A percentile compares a stretch with the other conserved stretches of the same genome.
These are phyloP conservation scores for Ambrosiella xylebori DNA, from an alignment of 2,329 filamentous ascomycete genomes.

Conservation along the genomic window DNA sequence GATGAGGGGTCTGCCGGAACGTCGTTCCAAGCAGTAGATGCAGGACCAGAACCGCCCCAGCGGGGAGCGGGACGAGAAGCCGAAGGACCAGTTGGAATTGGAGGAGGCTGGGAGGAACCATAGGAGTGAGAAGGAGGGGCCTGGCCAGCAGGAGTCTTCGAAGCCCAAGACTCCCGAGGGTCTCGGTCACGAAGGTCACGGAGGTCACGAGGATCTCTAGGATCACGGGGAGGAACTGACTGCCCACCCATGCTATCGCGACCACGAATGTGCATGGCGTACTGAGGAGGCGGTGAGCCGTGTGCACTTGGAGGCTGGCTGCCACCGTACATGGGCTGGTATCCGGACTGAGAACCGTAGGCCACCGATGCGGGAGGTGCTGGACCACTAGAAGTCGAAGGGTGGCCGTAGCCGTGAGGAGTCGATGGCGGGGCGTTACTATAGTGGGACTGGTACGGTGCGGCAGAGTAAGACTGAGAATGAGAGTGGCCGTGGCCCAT, in stretches of 20 bases:
- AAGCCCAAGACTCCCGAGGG: neutral
- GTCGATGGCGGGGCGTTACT: slow-evolving; percentile 8
- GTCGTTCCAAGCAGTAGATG: neutral
- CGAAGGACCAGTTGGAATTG: neutral
- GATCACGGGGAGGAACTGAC: slow-evolving; percentile 1
- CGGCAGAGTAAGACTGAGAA: slow-evolving; percentile 15
- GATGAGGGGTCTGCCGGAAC: neutral
- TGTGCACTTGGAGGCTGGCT: slow-evolving; percentile 12
- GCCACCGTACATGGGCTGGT: slow-evolving; percentile 1
- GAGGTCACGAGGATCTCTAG: neutral
- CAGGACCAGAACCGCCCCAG: neutral
- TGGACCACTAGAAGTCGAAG: slow-evolving; percentile 14
- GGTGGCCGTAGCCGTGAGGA: slow-evolving; percentile 19
- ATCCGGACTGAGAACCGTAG: slow-evolving; percentile 14
- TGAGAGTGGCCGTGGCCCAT: slow-evolving; percentile 9
- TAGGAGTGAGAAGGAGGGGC: neutral
- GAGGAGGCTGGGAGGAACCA: neutral
- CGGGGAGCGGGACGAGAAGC: neutral
- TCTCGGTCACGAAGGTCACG: slow-evolving; percentile 4
- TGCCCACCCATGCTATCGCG: slow-evolving; percentile 2
- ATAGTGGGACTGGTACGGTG: slow-evolving; percentile 2
- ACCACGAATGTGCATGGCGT: slow-evolving; percentile 3
- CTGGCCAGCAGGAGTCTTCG: neutral
- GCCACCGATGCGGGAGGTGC: neutral
- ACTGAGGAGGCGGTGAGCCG: slow-evolving; percentile 10